Conservation (phyloP, 495 filamentous ascomycete species). For the Cudoniella acicularis region DNA sequence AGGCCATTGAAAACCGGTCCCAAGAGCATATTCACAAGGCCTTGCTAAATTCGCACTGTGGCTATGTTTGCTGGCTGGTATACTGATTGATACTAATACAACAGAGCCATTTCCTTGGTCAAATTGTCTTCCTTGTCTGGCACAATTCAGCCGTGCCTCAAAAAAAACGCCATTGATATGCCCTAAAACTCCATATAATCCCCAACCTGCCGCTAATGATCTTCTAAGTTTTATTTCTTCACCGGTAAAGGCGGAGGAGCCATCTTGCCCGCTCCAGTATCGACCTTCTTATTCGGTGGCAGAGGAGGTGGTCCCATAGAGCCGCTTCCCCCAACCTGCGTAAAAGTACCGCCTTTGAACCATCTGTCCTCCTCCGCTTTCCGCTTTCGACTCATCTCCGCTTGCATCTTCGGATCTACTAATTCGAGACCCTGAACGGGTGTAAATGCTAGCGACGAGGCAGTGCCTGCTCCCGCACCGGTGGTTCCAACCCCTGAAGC, state of each 20-base stretch:
- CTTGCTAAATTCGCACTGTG: too few species aligned
- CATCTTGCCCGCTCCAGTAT: conserved; percentile 26
- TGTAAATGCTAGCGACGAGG: conserved; percentile 87
- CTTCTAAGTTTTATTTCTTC: conserved; percentile 17
- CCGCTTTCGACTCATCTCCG: conserved; percentile 77
- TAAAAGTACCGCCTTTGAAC: conserved; percentile 96
- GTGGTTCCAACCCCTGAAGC: conserved; percentile 71
- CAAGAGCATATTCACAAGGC: too few species aligned
- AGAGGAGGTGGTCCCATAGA: conserved; percentile 24
- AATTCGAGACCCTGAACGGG: conserved; percentile 93
- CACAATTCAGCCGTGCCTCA: too few species aligned
- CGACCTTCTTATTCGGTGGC: conserved; percentile 24
- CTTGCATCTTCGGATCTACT: conserved; percentile 87
- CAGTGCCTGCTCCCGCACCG: conserved; percentile 62
- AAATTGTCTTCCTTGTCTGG: too few species aligned
- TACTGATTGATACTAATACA: too few species aligned
- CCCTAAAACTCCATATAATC: too few species aligned
- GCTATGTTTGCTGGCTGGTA: too few species aligned
- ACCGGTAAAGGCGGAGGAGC: conserved; percentile 23
- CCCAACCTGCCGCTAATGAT: too few species aligned
- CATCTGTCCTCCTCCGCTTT: conserved; percentile 93
- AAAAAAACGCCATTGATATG: too few species aligned
- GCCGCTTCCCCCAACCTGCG: conserved; percentile 65
- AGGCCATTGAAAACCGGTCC: too few species aligned
- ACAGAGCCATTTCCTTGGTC: too few species aligned